Evolutionary conservation across 495 filamentous ascomycete species (phyloP).

Genomic region (Trichoderma virens): DNA sequence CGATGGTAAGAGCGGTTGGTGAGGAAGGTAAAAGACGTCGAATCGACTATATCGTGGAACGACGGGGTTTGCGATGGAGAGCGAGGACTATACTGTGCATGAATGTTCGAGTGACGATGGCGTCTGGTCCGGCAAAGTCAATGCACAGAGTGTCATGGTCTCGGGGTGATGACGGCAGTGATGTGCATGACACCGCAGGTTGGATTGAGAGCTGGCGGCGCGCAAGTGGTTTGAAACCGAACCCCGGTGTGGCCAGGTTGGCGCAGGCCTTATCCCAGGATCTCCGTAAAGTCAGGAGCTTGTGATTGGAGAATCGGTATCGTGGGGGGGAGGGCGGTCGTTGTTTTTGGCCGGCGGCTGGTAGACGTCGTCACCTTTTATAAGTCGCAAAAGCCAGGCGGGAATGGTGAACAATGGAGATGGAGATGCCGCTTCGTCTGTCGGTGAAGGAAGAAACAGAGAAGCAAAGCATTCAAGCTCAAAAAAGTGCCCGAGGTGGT

Average conservation of each 20-base stretch:
- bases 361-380: neutral
- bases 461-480: neutral
- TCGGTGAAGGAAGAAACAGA: neutral
- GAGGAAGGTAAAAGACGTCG: neutral
- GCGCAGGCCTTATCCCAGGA: constrained; percentile 1
- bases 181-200: constrained; percentile 1
- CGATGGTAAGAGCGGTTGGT: neutral
- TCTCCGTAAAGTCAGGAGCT: neutral
- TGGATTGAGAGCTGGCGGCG: constrained; percentile 7
- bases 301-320: constrained; percentile 7
- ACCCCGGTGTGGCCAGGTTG: neutral
- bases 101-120: neutral
- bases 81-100: neutral
- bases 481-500: neutral
- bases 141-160: constrained; percentile 6
- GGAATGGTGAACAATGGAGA: neutral
- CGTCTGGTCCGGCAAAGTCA: neutral
- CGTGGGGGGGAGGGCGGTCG: constrained; percentile 5
- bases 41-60: neutral
- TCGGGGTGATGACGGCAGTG: constrained; percentile 8
- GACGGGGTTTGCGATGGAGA: neutral
- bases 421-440: too few relatives aligned
- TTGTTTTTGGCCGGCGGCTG: constrained; percentile 1
- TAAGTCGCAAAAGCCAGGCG: neutral
- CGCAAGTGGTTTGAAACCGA: constrained; percentile 7